phyloP scores from a whole-genome alignment of 805 yeast genomes.

The Scheffersomyces lignosus region DNA sequence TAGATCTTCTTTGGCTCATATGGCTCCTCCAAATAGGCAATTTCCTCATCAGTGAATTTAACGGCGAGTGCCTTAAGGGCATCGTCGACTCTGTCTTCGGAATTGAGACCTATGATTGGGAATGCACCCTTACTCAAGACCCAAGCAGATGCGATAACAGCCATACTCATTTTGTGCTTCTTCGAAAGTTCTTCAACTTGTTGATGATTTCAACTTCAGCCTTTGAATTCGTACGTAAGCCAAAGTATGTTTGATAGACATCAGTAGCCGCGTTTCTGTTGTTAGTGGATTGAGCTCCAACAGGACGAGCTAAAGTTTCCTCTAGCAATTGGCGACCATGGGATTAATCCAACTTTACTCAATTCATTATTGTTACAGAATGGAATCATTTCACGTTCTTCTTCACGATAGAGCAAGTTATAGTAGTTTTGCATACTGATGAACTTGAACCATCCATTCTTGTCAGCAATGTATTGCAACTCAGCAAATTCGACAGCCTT shows the following conservation, averaged over 20 bases:
- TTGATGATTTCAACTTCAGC: conserved; percentile 31
- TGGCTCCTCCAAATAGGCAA: conserved; percentile 38
- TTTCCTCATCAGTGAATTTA: conserved; percentile 38
- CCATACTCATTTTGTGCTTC: conserved; percentile 50
- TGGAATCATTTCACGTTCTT: conserved; percentile 61
- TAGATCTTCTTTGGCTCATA: conserved; percentile 21
- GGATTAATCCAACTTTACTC: conserved; percentile 54
- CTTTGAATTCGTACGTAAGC: conserved; percentile 12
- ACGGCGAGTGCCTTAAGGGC: conserved; percentile 44
- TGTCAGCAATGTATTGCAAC: conserved; percentile 57
- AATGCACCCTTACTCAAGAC: conserved; percentile 47
- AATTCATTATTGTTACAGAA: conserved; percentile 45
- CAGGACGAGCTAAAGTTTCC: conserved; percentile 57
- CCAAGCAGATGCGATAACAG: conserved; percentile 56
- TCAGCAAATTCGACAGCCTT: conserved; percentile 53
- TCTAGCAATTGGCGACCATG: conserved; percentile 61
- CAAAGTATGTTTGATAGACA: conserved; percentile 5
- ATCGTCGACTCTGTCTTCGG: conserved; percentile 53
- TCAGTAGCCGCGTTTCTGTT: conserved; percentile 9
- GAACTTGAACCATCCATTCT: conserved; percentile 56
- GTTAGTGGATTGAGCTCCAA: conserved; percentile 4
- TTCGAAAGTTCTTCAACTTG: conserved; percentile 55
- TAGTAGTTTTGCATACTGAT: conserved; percentile 60
- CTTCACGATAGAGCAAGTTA: conserved; percentile 61
- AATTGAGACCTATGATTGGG: conserved; percentile 58